Percentiles rank a stretch among this genome's conserved stretches.
phyloP scores from a whole-genome alignment of 495 filamentous ascomycete genomes.

The Penicillium arizonense region DNA sequence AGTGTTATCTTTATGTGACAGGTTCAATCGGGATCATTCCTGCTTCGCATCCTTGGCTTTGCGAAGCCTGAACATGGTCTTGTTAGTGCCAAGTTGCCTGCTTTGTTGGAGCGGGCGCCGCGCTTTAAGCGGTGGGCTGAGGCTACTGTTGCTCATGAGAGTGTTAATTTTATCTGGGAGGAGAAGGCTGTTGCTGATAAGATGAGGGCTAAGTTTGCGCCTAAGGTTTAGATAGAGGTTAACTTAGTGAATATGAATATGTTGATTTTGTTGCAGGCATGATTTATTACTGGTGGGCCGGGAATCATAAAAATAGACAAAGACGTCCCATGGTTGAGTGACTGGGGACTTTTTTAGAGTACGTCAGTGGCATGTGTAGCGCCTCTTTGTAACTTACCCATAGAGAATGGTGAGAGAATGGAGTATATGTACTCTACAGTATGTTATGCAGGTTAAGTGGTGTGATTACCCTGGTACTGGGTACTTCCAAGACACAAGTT shows the following conservation, averaged over 20 bases:
- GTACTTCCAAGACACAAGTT: too few species aligned
- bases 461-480: too few species aligned
- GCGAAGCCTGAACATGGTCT: conserved; percentile 48
- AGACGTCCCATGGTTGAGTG: conserved; percentile 17
- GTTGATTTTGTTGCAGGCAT: background rate
- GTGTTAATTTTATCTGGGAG: conserved; percentile 66
- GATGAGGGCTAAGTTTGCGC: conserved; percentile 23
- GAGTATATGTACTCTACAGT: too few species aligned
- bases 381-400: background rate
- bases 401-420: too few species aligned
- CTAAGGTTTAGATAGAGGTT: conserved; percentile 17
- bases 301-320: conserved; percentile 7
- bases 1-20: conserved; percentile 11
- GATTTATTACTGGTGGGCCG: conserved; percentile 1
- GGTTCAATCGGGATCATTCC: conserved; percentile 67
- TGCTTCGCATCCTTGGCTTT: conserved; percentile 55
- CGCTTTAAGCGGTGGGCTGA: conserved; percentile 67
- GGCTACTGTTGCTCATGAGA: conserved; percentile 60
- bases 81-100: conserved; percentile 48
- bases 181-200: conserved; percentile 28
- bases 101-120: conserved; percentile 54
- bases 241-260: background rate
- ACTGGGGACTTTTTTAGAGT: conserved; percentile 6
- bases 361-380: background rate
- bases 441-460: too few species aligned